Evolutionary conservation across 2,329 filamentous ascomycete genomes (phyloP).

Genomic region (Colletotrichum acutatum): DNA sequence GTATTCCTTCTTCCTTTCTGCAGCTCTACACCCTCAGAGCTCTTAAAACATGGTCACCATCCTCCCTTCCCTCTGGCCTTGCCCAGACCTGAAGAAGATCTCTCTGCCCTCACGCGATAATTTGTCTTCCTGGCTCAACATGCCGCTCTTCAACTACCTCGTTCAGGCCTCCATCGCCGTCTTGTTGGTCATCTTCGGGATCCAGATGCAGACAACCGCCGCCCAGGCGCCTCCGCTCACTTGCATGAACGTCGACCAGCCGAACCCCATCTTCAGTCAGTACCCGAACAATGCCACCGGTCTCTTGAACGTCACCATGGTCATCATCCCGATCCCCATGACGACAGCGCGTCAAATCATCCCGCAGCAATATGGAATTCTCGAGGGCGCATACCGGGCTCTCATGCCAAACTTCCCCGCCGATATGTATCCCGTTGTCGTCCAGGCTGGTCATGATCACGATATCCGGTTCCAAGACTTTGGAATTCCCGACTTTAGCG

Average conservation of each 20-base stretch:
- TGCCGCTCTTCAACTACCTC: slow-evolving; percentile 26
- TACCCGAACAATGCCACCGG: slow-evolving; percentile 62
- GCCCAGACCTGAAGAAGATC: slow-evolving; percentile 7
- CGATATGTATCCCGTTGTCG: slow-evolving; percentile 63
- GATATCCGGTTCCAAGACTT: slow-evolving; percentile 56
- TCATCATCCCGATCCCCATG: slow-evolving; percentile 62
- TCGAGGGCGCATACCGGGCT: slow-evolving; percentile 58
- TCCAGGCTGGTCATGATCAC: slow-evolving; percentile 62
- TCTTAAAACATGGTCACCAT: slow-evolving; percentile 32
- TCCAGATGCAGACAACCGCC: slow-evolving; percentile 25
- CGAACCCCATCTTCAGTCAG: slow-evolving; percentile 58
- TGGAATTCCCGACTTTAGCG: slow-evolving; percentile 58
- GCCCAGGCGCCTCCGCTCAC: slow-evolving; percentile 8
- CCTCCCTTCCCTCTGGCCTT: slow-evolving; percentile 20
- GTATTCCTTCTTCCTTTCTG: neutral
- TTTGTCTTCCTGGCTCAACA: slow-evolving; percentile 24
- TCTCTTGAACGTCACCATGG: slow-evolving; percentile 63
- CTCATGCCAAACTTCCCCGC: slow-evolving; percentile 60
- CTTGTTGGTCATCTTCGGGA: slow-evolving; percentile 22
- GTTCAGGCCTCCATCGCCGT: slow-evolving; percentile 29
- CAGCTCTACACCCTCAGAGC: slow-evolving; percentile 4
- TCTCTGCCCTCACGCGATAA: neutral
- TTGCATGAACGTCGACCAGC: slow-evolving; percentile 32
- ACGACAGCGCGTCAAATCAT: slow-evolving; percentile 57
- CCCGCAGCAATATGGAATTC: slow-evolving; percentile 59